Conservation (phyloP, 768 basidiomycete genomes). For the Collybia mongolica region DNA sequence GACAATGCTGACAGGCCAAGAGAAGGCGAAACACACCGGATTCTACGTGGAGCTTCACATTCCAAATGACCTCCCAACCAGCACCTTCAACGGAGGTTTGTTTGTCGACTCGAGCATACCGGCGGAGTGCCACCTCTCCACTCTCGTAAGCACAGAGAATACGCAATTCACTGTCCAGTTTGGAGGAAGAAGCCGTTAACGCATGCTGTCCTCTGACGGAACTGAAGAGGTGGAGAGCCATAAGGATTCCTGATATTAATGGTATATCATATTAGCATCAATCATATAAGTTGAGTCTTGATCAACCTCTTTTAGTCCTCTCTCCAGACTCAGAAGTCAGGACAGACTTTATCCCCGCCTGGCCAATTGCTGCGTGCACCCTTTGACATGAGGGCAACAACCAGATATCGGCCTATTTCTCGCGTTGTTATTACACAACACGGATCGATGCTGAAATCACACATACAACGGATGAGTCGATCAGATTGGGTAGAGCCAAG, state of each 20-base stretch:
- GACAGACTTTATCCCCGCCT: slow-evolving; percentile 34
- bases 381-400: slow-evolving; percentile 64
- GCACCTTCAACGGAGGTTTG: slow-evolving; percentile 62
- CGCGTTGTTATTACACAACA: background rate
- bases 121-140: slow-evolving; percentile 75
- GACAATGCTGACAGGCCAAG: background rate
- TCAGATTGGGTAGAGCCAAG: slow-evolving; percentile 82
- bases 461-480: slow-evolving; percentile 81
- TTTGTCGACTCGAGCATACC: slow-evolving; percentile 38
- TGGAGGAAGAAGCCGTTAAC: slow-evolving; percentile 28
- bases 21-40: slow-evolving; percentile 47
- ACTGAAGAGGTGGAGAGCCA: slow-evolving; percentile 76
- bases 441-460: background rate
- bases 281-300: background rate
- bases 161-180: slow-evolving; percentile 41
- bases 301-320: slow-evolving; percentile 54
- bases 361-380: slow-evolving; percentile 85
- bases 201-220: slow-evolving; percentile 7
- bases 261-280: background rate
- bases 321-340: slow-evolving; percentile 47
- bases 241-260: slow-evolving; percentile 68
- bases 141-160: slow-evolving; percentile 83
- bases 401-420: slow-evolving; percentile 82
- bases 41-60: slow-evolving; percentile 64
- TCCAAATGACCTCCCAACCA: slow-evolving; percentile 77